These are phyloP conservation scores for Mycosarcoma mackinlayi DNA, from an alignment of 1,284 basidiomycete species.

Conservation along the genomic window DNA sequence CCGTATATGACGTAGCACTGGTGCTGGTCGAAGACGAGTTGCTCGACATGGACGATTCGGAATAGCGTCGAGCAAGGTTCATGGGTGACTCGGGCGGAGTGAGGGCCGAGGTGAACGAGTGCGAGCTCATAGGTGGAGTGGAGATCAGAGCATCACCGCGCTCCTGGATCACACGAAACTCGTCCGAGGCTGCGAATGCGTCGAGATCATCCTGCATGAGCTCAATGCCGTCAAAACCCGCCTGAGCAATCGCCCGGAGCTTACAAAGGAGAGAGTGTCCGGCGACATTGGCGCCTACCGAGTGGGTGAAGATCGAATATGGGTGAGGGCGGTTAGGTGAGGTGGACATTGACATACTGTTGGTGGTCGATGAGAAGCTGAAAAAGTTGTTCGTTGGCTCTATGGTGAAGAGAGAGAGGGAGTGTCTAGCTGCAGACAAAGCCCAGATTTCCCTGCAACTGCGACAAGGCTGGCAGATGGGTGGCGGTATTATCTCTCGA, in stretches of 20 bases:
- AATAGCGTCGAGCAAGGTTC: constrained; percentile 22
- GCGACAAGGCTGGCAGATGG: background rate
- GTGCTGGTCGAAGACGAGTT: constrained; percentile 13
- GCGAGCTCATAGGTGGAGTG: background rate
- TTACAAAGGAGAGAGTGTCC: constrained; percentile 64
- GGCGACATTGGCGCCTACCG: constrained; percentile 48
- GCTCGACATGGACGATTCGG: constrained; percentile 14
- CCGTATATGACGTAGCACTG: constrained; percentile 40
- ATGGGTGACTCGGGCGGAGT: constrained; percentile 53
- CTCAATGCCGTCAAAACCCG: constrained; percentile 66
- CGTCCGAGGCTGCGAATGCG: constrained; percentile 56
- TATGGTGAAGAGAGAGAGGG: background rate
- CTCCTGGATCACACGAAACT: constrained; percentile 42
- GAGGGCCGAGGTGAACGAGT: constrained; percentile 2
- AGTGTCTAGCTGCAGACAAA: no score
- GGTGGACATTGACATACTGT: constrained; percentile 10
- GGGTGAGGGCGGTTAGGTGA: constrained; percentile 22
- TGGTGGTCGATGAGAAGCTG: background rate
- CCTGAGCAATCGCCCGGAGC: constrained; percentile 57
- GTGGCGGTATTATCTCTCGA: no score
- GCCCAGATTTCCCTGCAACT: no score
- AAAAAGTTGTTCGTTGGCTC: background rate
- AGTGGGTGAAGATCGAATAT: constrained; percentile 56
- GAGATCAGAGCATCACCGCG: constrained; percentile 7
- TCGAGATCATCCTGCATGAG: constrained; percentile 68